Evolutionary conservation across 192 early-diverging fungal species (phyloP).

Genomic region (Gamsiella multidivaricata): DNA sequence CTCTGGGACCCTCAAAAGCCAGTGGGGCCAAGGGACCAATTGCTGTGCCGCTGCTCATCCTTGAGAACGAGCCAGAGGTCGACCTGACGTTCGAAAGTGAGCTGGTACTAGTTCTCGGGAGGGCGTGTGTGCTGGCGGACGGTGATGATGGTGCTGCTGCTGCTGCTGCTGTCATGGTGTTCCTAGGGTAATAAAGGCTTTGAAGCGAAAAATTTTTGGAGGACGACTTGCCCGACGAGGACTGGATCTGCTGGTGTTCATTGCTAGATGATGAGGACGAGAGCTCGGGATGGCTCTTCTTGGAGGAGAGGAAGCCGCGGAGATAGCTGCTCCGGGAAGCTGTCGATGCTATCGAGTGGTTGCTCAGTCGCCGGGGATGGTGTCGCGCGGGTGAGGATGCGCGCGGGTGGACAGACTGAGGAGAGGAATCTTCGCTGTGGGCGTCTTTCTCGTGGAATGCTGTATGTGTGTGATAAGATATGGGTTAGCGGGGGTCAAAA

Average conservation of each 20-base stretch:
- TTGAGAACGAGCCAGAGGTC: slow-evolving; percentile 30
- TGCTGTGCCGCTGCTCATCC: slow-evolving; percentile 6
- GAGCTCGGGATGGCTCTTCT: slow-evolving; percentile 7
- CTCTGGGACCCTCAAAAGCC: slow-evolving; percentile 38
- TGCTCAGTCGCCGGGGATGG: slow-evolving; percentile 15
- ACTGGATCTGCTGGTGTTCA: slow-evolving; percentile 4
- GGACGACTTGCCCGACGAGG: slow-evolving; percentile 5
- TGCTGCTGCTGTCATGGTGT: slow-evolving; percentile 23
- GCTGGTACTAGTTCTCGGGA: neutral
- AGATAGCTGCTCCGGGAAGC: slow-evolving; percentile 18
- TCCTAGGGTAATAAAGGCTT: slow-evolving; percentile 49
- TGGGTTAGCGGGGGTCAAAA: too few relatives aligned
- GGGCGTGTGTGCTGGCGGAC: neutral
- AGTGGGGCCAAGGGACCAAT: slow-evolving; percentile 15
- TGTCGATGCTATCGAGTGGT: slow-evolving; percentile 12
- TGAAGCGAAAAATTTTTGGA: slow-evolving; percentile 40
- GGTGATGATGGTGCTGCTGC: slow-evolving; percentile 3
- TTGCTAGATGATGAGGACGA: slow-evolving; percentile 1
- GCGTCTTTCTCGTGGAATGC: neutral
- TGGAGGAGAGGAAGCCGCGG: slow-evolving; percentile 25
- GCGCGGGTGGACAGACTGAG: neutral
- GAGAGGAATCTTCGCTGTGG: neutral
- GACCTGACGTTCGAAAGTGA: neutral
- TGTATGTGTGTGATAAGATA: neutral
- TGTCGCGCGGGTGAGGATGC: slow-evolving; percentile 10